Evolutionary conservation across 2,329 filamentous ascomycete genomes (phyloP).

Genomic region (Diaporthe caulivora): DNA sequence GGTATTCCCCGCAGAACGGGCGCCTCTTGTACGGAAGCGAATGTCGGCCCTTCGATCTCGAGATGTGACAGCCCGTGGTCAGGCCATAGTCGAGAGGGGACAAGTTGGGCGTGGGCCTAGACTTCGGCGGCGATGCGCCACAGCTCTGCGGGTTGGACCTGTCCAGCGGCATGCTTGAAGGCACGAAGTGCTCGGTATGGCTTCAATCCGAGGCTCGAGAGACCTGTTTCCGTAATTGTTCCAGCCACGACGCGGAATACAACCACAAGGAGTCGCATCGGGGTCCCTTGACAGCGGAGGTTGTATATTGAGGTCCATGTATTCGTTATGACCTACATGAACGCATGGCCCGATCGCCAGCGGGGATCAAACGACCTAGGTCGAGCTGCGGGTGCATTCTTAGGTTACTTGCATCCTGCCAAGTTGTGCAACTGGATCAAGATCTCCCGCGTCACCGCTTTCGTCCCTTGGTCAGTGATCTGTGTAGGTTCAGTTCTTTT

Average conservation of each 20-base stretch:
- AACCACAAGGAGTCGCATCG: conserved; percentile 11
- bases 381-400: background rate
- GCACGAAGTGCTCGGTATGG: background rate
- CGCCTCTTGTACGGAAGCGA: background rate
- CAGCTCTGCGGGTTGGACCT: background rate
- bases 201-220: background rate
- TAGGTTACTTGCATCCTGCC: background rate
- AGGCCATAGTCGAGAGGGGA: background rate
- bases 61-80: conserved; percentile 11
- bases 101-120: background rate
- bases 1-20: conserved; percentile 11
- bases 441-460: background rate
- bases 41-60: conserved; percentile 14
- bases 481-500: background rate
- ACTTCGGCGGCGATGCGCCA: background rate
- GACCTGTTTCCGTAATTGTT: background rate
- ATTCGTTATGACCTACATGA: conserved; percentile 18
- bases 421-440: background rate
- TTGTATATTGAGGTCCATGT: background rate
- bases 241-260: background rate
- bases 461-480: background rate
- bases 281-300: conserved; percentile 14
- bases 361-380: conserved; percentile 8
- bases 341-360: conserved; percentile 18
- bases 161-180: background rate